Evolutionary conservation across 345 rosid species (phyloP).

Genomic region (Acer negundo): DNA sequence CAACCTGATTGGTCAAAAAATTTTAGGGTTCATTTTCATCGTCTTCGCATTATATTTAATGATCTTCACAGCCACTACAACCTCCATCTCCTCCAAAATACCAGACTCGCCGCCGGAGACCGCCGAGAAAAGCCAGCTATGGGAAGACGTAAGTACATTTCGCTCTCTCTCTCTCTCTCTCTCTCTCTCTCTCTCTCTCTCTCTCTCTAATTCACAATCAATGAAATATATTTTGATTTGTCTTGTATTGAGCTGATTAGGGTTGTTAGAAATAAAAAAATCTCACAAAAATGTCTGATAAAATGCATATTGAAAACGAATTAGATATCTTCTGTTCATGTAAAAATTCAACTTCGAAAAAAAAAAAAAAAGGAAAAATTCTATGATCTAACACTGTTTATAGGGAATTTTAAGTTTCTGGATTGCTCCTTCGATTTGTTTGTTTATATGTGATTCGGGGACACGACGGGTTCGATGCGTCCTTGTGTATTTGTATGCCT

Average conservation of each 20-base stretch:
- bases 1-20: background rate
- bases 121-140: slow-evolving; percentile 15
- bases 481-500: too few species aligned
- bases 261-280: background rate
- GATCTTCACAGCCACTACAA: background rate
- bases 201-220: background rate
- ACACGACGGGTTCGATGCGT: too few species aligned
- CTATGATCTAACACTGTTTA: too few species aligned
- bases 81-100: background rate
- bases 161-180: background rate
- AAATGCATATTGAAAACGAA: background rate
- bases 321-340: too few species aligned
- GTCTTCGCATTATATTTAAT: background rate
- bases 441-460: too few species aligned
- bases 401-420: too few species aligned
- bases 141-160: slow-evolving; percentile 33
- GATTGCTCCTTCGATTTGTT: too few species aligned
- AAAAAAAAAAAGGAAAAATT: too few species aligned
- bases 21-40: slow-evolving; percentile 1
- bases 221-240: background rate
- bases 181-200: background rate
- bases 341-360: too few species aligned
- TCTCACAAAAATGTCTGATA: background rate
- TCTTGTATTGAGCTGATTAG: background rate
- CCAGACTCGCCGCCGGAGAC: background rate